Conservation (phyloP, 257 asterid species). For the Primulina tabacum region DNA sequence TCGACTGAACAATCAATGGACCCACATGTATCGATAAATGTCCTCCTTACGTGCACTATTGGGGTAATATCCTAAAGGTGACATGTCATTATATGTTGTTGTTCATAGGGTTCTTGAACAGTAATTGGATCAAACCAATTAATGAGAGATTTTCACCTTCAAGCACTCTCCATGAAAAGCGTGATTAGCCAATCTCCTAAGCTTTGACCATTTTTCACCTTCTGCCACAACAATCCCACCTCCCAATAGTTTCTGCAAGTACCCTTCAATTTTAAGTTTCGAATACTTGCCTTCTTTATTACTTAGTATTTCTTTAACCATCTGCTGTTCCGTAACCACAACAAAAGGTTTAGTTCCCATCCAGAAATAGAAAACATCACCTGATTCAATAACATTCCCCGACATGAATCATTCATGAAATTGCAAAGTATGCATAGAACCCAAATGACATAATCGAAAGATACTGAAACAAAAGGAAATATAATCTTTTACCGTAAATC, state of each 20-base stretch:
- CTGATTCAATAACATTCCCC: constrained; percentile 22
- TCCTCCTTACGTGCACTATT: no score
- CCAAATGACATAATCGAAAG: neutral
- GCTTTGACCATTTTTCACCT: constrained; percentile 51
- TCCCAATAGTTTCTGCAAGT: constrained; percentile 38
- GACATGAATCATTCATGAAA: no score
- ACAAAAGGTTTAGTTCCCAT: constrained; percentile 40
- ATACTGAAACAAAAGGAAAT: neutral
- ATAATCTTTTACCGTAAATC: constrained; percentile 37
- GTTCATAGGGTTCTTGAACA: no score
- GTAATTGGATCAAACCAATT: no score
- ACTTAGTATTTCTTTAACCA: constrained; percentile 47
- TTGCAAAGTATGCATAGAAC: neutral
- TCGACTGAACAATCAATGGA: no score
- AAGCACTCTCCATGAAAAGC: constrained; percentile 57
- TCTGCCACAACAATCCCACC: constrained; percentile 43
- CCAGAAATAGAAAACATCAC: constrained; percentile 46
- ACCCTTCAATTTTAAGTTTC: constrained; percentile 18
- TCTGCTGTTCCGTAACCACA: constrained; percentile 47
- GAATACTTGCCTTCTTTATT: constrained; percentile 37
- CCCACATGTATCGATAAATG: no score
- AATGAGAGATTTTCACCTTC: constrained; percentile 30
- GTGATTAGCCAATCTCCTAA: constrained; percentile 53
- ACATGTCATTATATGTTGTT: no score
- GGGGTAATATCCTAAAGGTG: no score